These are phyloP conservation scores for Beauveria bassiana DNA, from an alignment of 2,329 filamentous ascomycete species.

Conservation along the genomic window DNA sequence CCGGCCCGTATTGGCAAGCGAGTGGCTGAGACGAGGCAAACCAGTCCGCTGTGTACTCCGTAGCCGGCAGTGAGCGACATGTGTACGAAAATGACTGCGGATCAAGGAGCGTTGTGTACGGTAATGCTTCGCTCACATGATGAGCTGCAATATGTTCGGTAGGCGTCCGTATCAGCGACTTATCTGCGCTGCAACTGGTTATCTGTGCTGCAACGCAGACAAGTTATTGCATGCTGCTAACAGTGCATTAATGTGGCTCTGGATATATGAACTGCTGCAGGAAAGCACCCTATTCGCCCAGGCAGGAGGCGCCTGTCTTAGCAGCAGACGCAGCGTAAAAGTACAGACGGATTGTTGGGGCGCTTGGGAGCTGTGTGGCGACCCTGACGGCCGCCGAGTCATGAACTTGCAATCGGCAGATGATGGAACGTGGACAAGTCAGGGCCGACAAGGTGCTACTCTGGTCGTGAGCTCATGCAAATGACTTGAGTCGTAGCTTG, in stretches of 20 bases:
- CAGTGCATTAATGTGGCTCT: slow-evolving; percentile 5
- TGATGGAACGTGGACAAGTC: background rate
- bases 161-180: too few species aligned
- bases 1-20: background rate
- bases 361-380: background rate
- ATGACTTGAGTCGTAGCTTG: background rate
- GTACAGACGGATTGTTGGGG: background rate
- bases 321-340: background rate
- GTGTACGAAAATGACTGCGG: background rate
- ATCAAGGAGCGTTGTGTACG: background rate
- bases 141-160: background rate
- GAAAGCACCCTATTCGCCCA: slow-evolving; percentile 3
- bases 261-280: background rate
- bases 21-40: background rate
- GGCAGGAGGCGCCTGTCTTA: background rate
- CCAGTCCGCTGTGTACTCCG: background rate
- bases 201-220: background rate
- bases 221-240: background rate
- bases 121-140: background rate
- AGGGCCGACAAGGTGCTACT: slow-evolving; percentile 1
- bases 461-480: background rate
- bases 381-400: background rate
- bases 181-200: background rate
- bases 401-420: background rate
- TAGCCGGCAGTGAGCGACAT: background rate